A percentile compares a stretch with the other conserved stretches of the same genome.
Conservation (phyloP, 176 grass and related monocot genomes). For the Lolium rigidum region DNA sequence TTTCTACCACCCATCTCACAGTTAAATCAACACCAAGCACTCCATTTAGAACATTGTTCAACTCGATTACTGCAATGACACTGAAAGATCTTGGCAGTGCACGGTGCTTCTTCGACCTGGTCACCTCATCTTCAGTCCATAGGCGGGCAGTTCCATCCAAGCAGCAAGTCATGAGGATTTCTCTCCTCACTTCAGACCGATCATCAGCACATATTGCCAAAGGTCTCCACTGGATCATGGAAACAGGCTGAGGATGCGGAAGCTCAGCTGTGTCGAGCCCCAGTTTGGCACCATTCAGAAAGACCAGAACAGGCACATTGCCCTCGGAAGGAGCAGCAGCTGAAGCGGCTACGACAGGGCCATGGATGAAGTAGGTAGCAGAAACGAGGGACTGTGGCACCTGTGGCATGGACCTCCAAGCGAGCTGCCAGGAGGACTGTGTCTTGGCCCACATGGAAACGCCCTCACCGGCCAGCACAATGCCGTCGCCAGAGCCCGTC, state of each 20-base stretch:
- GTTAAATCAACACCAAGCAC: slow-evolving; percentile 69
- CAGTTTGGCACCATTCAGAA: slow-evolving; percentile 68
- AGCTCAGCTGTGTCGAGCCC: slow-evolving; percentile 63
- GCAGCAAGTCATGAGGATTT: slow-evolving; percentile 88
- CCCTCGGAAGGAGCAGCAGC: slow-evolving; percentile 38
- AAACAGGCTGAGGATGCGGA: slow-evolving; percentile 68
- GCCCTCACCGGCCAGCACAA: slow-evolving; percentile 65
- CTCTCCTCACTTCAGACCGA: slow-evolving; percentile 53
- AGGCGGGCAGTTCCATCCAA: slow-evolving; percentile 79
- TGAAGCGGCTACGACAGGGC: slow-evolving; percentile 64
- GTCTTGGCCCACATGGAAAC: slow-evolving; percentile 69
- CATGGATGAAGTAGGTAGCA: slow-evolving; percentile 57
- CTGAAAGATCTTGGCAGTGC: slow-evolving; percentile 62
- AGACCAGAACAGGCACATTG: slow-evolving; percentile 60
- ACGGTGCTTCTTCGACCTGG: slow-evolving; percentile 51
- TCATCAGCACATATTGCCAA: background rate
- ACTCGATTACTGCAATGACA: slow-evolving; percentile 76
- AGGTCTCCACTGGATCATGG: slow-evolving; percentile 95
- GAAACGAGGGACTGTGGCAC: slow-evolving; percentile 79
- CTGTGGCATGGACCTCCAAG: slow-evolving; percentile 64
- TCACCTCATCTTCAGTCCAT: slow-evolving; percentile 71
- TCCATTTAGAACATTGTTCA: slow-evolving; percentile 78
- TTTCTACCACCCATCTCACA: slow-evolving; percentile 82
- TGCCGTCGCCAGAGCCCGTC: slow-evolving; percentile 69
- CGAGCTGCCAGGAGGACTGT: slow-evolving; percentile 69